Evolutionary conservation across 208 protist species (phyloP).

Genomic region (Entamoeba moshkovskii): DNA sequence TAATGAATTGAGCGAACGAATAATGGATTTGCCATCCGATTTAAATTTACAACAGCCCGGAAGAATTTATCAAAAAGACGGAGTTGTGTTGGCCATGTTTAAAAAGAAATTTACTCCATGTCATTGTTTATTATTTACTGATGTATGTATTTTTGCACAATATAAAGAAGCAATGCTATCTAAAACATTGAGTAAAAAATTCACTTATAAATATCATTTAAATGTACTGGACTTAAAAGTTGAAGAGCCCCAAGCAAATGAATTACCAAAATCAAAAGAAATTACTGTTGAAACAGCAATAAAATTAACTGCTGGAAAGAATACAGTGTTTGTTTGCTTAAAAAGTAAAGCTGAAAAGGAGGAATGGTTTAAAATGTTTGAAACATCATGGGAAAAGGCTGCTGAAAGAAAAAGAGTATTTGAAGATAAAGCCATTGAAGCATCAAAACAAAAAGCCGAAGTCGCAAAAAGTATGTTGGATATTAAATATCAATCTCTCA

Average conservation of each 20-base stretch:
- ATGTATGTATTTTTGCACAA: background rate
- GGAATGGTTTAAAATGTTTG: background rate
- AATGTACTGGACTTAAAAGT: background rate
- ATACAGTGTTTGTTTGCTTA: background rate
- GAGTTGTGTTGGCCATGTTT: background rate
- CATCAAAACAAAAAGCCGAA: background rate
- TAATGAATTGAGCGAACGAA: background rate
- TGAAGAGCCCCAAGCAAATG: background rate
- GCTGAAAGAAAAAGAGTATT: background rate
- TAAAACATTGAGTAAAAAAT: background rate
- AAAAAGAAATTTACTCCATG: background rate
- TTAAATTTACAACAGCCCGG: background rate
- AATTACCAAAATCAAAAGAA: background rate
- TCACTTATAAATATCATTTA: background rate
- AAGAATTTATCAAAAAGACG: background rate
- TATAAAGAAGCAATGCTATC: background rate
- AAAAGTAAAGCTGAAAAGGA: background rate
- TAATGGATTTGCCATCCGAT: background rate
- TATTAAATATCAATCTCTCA: background rate
- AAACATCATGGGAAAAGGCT: background rate
- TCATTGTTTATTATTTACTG: background rate
- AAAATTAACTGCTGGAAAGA: background rate
- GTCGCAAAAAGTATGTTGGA: background rate
- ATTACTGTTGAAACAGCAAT: background rate
- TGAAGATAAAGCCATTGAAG: background rate